Conservation (phyloP, 2,329 filamentous ascomycete species). For the Arachnomyces sp. region DNA sequence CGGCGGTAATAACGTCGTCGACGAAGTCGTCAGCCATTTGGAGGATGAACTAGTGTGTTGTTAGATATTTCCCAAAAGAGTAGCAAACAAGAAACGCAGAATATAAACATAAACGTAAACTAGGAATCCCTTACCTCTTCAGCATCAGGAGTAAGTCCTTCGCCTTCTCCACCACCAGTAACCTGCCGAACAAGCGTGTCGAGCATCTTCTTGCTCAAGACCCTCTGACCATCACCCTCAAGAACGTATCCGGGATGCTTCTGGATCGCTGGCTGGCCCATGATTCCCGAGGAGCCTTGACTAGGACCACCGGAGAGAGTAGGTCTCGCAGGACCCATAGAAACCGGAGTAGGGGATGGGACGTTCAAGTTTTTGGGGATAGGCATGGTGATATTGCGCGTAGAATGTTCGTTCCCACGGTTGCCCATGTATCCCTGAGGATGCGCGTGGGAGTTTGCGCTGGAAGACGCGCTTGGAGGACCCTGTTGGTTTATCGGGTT, state of each 20-base stretch:
- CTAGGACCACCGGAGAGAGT: slow-evolving; percentile 71
- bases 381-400: slow-evolving; percentile 59
- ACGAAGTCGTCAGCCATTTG: slow-evolving; percentile 90
- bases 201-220: slow-evolving; percentile 96
- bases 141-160: slow-evolving; percentile 79
- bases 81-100: not conserved
- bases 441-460: slow-evolving; percentile 31
- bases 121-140: slow-evolving; percentile 65
- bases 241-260: slow-evolving; percentile 78
- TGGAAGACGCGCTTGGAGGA: slow-evolving; percentile 13
- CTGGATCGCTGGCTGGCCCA: slow-evolving; percentile 77
- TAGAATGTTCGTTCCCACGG: slow-evolving; percentile 30
- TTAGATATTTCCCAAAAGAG: slow-evolving; percentile 7
- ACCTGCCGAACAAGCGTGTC: slow-evolving; percentile 93
- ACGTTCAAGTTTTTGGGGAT: slow-evolving; percentile 76
- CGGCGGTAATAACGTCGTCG: slow-evolving; percentile 77
- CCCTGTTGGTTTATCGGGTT: slow-evolving; percentile 23
- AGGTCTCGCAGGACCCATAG: slow-evolving; percentile 66
- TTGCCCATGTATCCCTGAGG: slow-evolving; percentile 36
- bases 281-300: slow-evolving; percentile 69
- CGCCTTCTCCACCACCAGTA: slow-evolving; percentile 69
- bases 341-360: slow-evolving; percentile 64
- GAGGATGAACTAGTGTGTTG: slow-evolving; percentile 61
- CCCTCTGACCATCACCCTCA: slow-evolving; percentile 83
- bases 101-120: slow-evolving; percentile 3